Evolutionary conservation across 768 basidiomycete species (phyloP), one percentile per base, ranked within the genome.

Genomic region (Mycena floridula): DNA sequence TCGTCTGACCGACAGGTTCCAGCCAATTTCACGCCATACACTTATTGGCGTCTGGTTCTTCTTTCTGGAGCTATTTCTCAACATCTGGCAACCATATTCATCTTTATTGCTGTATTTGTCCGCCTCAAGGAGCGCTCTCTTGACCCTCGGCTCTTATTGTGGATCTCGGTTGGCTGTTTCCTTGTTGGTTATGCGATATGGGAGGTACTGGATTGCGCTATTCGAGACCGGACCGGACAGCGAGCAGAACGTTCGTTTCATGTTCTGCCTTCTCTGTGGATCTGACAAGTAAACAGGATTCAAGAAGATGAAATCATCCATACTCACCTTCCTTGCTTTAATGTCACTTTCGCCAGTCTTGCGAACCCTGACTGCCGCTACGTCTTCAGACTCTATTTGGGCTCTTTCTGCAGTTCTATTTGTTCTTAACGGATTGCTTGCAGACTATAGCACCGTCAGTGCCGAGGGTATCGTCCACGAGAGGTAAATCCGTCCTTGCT

Each of bases 331-430:
- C 57, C 75, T 96, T 20, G 79, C 89, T 6, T 74, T 99, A 48
- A 81, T 96, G 69, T 84, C 92, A 13, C 72, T 97, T 44, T 85
- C 93, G 3, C 96, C 96, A 12, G 87, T 97, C 8, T 69, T 98
- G 45, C 79, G 85, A 56, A 97, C 95, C 5, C 67, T 99, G 57
- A 95, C 92, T 23, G 87, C 89, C 28, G 90, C 94, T 21, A 97
- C 94, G 4, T 96, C 95, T 28, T 89, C 89, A 11, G 96, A 99
- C 61, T 92, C 92, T 23, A 94, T 98, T 51, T 97, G 92, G 92
- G 93, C 95, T 5, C 66, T 97, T 41, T 80, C 91, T n/a, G 88
- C 89, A 3, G 72, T 74, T 42, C 76, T 98, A 36, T 89, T 97
- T 62, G 68, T 79, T 42, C 67, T 96, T 28, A 91, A 94, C 59